A percentile compares a stretch with the other conserved stretches of the same genome.
These are phyloP conservation scores for Candolleomyces efflorescens DNA, from an alignment of 768 basidiomycete genomes.

Conservation along the genomic window DNA sequence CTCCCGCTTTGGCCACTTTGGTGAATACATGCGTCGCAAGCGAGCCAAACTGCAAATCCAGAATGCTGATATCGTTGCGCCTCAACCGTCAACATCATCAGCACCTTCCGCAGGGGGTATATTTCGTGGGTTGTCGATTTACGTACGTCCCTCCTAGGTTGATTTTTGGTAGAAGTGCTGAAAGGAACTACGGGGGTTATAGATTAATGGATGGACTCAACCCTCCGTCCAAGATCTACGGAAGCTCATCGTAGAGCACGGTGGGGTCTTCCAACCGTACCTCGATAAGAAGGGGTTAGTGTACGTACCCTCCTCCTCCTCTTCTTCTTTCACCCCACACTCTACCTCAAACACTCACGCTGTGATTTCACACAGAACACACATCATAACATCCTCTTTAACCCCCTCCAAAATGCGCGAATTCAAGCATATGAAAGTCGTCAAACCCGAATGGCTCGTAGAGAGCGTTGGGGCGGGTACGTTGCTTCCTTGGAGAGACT, in stretches of 20 bases:
- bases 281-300: slow-evolving; percentile 73
- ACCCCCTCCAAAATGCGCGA: slow-evolving; percentile 88
- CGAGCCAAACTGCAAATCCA: slow-evolving; percentile 87
- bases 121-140: slow-evolving; percentile 73
- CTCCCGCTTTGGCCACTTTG: slow-evolving; percentile 76
- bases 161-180: neutral
- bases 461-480: slow-evolving; percentile 65
- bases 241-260: slow-evolving; percentile 74
- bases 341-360: no score
- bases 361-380: no score
- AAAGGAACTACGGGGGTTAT: neutral
- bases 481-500: slow-evolving; percentile 80
- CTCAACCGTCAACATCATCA: slow-evolving; percentile 9
- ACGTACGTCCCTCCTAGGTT: slow-evolving; percentile 49
- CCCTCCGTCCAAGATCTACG: slow-evolving; percentile 85
- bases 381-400: slow-evolving; percentile 87
- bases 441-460: slow-evolving; percentile 82
- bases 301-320: slow-evolving; percentile 43
- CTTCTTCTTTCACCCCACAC: no score
- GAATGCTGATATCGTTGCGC: slow-evolving; percentile 39
- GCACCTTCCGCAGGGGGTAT: slow-evolving; percentile 44
- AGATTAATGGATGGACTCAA: slow-evolving; percentile 90
- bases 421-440: slow-evolving; percentile 89
- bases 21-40: slow-evolving; percentile 89
- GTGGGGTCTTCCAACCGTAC: slow-evolving; percentile 81